Evolutionary conservation across 2,329 filamentous ascomycete genomes (phyloP).

Genomic region (Cercospora sojina): DNA sequence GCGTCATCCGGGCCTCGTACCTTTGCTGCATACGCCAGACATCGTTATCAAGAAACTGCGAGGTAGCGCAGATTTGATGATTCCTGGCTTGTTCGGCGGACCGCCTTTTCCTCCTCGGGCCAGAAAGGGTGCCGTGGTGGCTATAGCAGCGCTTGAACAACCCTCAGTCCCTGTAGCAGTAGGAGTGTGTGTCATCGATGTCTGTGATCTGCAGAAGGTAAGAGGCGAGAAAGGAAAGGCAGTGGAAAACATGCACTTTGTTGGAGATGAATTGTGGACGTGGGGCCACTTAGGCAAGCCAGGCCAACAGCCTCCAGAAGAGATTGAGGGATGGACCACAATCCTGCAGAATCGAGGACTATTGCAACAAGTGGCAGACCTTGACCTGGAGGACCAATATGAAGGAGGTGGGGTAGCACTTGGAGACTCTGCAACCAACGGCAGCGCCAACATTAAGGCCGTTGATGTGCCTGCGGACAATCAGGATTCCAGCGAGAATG

Average conservation of each 20-base stretch:
- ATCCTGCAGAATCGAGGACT: slow-evolving; percentile 39
- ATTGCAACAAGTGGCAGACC: slow-evolving; percentile 42
- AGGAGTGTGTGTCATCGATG: slow-evolving; percentile 64
- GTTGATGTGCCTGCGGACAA: slow-evolving; percentile 13
- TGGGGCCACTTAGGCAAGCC: slow-evolving; percentile 58
- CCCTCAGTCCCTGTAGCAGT: slow-evolving; percentile 64
- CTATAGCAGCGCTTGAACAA: slow-evolving; percentile 58
- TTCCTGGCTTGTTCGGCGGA: slow-evolving; percentile 62
- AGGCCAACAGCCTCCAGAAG: slow-evolving; percentile 54
- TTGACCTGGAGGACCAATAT: slow-evolving; percentile 47
- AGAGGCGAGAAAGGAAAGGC: slow-evolving; percentile 64
- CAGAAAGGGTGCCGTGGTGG: slow-evolving; percentile 61
- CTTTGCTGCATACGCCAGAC: slow-evolving; percentile 63
- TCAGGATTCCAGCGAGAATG: slow-evolving; percentile 20
- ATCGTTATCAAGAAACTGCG: slow-evolving; percentile 63
- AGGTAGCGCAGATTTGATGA: slow-evolving; percentile 67
- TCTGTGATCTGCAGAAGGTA: slow-evolving; percentile 55
- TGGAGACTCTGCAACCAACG: slow-evolving; percentile 21
- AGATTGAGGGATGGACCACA: slow-evolving; percentile 53
- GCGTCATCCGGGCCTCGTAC: slow-evolving; percentile 60
- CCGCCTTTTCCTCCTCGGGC: slow-evolving; percentile 62
- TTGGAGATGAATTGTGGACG: slow-evolving; percentile 67
- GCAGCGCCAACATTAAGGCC: slow-evolving; percentile 22
- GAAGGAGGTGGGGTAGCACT: slow-evolving; percentile 50
- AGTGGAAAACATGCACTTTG: slow-evolving; percentile 65